Evolutionary conservation across 139 green algal genomes (phyloP).

Genomic region (Chlamydomonas incerta): DNA sequence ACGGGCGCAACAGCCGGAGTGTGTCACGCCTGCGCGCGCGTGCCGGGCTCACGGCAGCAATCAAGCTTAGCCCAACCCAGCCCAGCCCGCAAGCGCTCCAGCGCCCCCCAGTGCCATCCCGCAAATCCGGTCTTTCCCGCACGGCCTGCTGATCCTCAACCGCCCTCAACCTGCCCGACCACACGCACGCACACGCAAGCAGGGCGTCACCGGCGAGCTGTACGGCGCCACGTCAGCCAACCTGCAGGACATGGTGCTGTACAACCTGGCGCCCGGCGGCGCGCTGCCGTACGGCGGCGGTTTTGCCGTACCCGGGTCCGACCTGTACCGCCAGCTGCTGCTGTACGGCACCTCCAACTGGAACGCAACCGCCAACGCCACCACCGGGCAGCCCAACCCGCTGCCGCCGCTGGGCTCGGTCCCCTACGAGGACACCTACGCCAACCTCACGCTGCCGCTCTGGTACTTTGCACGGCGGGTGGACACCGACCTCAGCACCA

Average conservation of each 20-base stretch:
- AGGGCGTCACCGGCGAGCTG: constrained; percentile 23
- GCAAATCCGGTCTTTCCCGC: no score
- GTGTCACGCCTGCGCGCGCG: no score
- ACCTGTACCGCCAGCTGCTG: not conserved
- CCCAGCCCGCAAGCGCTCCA: no score
- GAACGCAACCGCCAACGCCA: not conserved
- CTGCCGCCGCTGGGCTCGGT: not conserved
- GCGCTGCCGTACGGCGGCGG: not conserved
- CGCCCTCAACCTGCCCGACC: no score
- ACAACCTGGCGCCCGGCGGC: constrained; percentile 26
- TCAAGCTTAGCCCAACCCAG: no score
- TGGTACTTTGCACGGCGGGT: constrained; percentile 11
- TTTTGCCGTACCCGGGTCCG: not conserved
- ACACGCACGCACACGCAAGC: no score
- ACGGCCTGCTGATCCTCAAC: no score
- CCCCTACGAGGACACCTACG: not conserved
- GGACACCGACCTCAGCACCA: not conserved
- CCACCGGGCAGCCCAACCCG: not conserved
- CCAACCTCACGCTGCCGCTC: constrained; percentile 15
- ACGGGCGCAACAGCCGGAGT: no score
- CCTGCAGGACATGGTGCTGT: not conserved
- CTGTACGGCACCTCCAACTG: constrained; percentile 4
- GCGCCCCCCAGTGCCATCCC: no score
- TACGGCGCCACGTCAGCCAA: not conserved
- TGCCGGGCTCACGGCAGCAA: no score